Conservation (phyloP, 2,329 filamentous ascomycete species). For the Thielaviopsis musarum region DNA sequence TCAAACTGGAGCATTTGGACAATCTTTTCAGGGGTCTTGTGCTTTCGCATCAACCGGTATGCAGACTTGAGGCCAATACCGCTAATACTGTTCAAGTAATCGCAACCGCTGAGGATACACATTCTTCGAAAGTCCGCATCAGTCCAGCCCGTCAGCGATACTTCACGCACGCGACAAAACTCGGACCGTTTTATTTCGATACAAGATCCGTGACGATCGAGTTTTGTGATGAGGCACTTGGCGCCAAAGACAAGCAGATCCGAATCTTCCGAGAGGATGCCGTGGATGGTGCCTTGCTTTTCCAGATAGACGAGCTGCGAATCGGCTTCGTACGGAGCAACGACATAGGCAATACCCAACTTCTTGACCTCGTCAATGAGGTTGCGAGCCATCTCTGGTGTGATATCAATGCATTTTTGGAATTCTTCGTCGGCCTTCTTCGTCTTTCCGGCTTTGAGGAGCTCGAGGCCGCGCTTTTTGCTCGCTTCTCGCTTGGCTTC, state of each 20-base stretch:
- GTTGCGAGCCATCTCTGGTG: constrained; percentile 82
- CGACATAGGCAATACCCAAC: constrained; percentile 65
- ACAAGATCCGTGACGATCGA: constrained; percentile 86
- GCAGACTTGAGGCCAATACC: constrained; percentile 87
- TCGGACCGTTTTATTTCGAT: constrained; percentile 80
- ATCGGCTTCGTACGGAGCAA: constrained; percentile 94
- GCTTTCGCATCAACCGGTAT: constrained; percentile 74
- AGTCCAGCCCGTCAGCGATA: constrained; percentile 82
- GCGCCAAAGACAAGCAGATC: constrained; percentile 92
- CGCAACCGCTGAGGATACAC: constrained; percentile 92
- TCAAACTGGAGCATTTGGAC: constrained; percentile 77
- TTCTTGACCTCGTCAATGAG: constrained; percentile 85
- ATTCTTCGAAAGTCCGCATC: constrained; percentile 83
- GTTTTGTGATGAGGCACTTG: constrained; percentile 76
- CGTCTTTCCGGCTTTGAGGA: constrained; percentile 65
- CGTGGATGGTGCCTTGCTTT: constrained; percentile 63
- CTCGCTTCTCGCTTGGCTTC: constrained; percentile 61
- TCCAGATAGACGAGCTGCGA: constrained; percentile 94
- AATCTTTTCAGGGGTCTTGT: constrained; percentile 72
- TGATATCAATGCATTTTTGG: constrained; percentile 90
- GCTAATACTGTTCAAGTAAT: constrained; percentile 76
- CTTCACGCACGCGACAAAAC: constrained; percentile 74
- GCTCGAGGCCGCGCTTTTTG: constrained; percentile 56
- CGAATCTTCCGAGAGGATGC: constrained; percentile 90
- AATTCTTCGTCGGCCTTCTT: constrained; percentile 71